Evolutionary conservation across 2,329 filamentous ascomycete species (phyloP).

Genomic region (Phyllosticta citrichinensis): DNA sequence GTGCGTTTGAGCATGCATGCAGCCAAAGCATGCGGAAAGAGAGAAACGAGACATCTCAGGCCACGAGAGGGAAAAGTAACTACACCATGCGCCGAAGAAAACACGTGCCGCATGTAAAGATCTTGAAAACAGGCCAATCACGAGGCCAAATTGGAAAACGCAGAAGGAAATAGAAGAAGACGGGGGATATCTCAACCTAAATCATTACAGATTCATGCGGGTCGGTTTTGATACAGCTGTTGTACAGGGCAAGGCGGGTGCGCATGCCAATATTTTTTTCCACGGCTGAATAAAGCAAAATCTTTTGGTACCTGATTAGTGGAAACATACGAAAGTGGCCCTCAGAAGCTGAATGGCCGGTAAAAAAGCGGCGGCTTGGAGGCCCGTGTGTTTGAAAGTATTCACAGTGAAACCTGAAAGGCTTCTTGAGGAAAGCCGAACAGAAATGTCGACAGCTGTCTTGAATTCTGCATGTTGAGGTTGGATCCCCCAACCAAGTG

Average conservation of each 20-base stretch:
- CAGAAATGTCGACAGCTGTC: not conserved
- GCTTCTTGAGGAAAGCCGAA: not conserved
- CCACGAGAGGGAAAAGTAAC: too few species aligned
- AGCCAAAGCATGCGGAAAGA: too few species aligned
- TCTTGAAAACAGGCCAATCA: not conserved
- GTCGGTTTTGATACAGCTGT: not conserved
- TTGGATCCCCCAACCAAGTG: too few species aligned
- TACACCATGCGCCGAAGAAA: not conserved
- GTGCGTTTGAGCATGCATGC: too few species aligned
- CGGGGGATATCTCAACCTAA: not conserved
- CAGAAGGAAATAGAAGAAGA: not conserved
- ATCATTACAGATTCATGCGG: not conserved
- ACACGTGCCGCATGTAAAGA: not conserved
- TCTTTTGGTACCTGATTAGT: not conserved
- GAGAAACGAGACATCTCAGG: too few species aligned
- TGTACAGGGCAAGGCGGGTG: not conserved
- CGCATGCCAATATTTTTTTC: not conserved
- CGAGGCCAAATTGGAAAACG: not conserved
- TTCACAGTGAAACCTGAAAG: not conserved
- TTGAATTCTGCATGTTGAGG: too few species aligned
- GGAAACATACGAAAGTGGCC: not conserved
- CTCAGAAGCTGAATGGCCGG: not conserved
- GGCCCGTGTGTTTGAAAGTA: not conserved
- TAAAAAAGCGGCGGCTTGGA: not conserved
- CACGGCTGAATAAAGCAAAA: not conserved